These are phyloP conservation scores for Eucalyptus tenuipes DNA, from an alignment of 345 rosid genomes.

Conservation along the genomic window DNA sequence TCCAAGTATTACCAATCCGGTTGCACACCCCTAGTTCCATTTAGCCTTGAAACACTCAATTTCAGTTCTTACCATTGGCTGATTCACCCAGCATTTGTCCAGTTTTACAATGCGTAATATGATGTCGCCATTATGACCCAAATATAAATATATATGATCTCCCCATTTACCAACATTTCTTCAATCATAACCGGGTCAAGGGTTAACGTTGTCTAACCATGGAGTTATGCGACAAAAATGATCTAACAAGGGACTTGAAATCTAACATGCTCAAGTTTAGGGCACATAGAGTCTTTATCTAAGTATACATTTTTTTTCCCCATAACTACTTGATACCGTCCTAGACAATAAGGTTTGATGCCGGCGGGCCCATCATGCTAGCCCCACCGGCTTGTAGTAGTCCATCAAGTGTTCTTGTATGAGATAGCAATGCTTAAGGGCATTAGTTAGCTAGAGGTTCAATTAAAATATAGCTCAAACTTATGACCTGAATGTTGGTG, in stretches of 20 bases:
- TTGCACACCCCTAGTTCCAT: not conserved
- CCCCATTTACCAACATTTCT: not conserved
- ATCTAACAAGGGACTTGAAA: not conserved
- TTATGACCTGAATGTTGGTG: not conserved
- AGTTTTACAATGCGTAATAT: not conserved
- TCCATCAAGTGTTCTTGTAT: not conserved
- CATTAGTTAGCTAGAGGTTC: not conserved
- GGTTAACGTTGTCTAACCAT: not conserved
- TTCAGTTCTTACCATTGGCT: not conserved
- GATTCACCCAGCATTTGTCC: not conserved
- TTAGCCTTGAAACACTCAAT: not conserved
- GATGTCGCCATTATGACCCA: not conserved
- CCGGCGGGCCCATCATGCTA: not conserved
- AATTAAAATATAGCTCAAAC: not conserved
- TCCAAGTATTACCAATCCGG: rapidly evolving
- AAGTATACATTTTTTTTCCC: not conserved
- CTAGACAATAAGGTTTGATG: no score
- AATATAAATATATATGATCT: no score
- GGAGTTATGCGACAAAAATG: not conserved
- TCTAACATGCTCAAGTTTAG: not conserved
- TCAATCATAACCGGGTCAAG: not conserved
- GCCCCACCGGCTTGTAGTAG: not conserved
- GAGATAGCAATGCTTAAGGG: not conserved
- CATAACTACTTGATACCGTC: no score
- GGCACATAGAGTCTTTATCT: not conserved